A percentile compares a stretch with the other conserved stretches of the same genome.
Evolutionary conservation across 352 stramenopile species (phyloP).

Genomic region (Pythium phragmitis): DNA sequence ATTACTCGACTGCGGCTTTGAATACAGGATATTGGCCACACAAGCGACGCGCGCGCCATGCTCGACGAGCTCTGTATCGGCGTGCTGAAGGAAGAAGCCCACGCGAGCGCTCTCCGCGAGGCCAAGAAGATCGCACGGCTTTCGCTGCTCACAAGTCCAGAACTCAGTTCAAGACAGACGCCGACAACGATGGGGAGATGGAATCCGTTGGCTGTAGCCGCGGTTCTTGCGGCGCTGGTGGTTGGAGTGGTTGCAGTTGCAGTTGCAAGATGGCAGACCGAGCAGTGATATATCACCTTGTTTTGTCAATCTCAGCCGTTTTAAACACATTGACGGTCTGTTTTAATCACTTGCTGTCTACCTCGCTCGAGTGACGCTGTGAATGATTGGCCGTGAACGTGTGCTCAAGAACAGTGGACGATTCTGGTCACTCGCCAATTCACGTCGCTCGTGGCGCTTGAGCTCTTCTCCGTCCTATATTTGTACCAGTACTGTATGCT

Average conservation of each 20-base stretch:
- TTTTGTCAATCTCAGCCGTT: slow-evolving; percentile 8
- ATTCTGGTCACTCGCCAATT: not conserved
- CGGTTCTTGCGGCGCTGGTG: not conserved
- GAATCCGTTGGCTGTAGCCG: not conserved
- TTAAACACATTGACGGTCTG: not conserved
- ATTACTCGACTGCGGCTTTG: no score
- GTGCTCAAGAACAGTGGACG: not conserved
- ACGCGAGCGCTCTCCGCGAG: slow-evolving; percentile 14
- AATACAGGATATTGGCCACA: slow-evolving; percentile 13
- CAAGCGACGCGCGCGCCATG: slow-evolving; percentile 10
- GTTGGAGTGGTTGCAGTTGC: not conserved
- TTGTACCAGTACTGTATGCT: no score
- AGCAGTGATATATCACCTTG: not conserved
- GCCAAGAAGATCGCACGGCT: slow-evolving; percentile 28
- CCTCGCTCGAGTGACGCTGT: slow-evolving; percentile 4
- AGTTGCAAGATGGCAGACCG: not conserved
- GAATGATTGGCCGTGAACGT: not conserved
- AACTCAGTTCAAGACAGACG: not conserved
- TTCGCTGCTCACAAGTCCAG: slow-evolving; percentile 30
- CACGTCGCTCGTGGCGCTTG: not conserved
- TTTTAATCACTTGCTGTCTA: not conserved
- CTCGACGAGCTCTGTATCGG: slow-evolving; percentile 85
- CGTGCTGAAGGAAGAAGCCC: slow-evolving; percentile 42
- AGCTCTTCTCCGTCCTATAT: no score
- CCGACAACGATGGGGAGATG: not conserved